These are phyloP conservation scores for Aspergillus panamensis DNA, from an alignment of 495 filamentous ascomycete species.

Conservation along the genomic window DNA sequence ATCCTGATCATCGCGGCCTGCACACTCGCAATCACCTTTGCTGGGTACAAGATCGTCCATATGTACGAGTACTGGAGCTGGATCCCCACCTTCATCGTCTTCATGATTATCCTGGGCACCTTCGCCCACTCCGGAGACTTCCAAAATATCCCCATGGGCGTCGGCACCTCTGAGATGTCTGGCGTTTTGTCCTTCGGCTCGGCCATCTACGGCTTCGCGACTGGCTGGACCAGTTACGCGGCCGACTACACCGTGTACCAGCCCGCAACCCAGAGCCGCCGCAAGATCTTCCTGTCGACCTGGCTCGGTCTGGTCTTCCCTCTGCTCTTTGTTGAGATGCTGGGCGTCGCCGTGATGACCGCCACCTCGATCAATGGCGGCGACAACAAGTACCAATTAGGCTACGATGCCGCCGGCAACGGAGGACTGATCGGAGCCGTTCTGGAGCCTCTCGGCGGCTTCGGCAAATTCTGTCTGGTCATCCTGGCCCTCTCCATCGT, in stretches of 20 bases:
- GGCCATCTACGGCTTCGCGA: constrained; percentile 72
- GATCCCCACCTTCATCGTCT: constrained; percentile 74
- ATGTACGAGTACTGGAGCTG: constrained; percentile 74
- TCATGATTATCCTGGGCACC: constrained; percentile 68
- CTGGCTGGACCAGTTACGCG: constrained; percentile 76
- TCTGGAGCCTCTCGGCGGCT: constrained; percentile 64
- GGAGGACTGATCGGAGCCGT: constrained; percentile 70
- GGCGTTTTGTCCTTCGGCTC: constrained; percentile 68
- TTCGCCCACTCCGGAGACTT: constrained; percentile 77
- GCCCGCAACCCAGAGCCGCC: constrained; percentile 54
- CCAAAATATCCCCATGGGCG: constrained; percentile 59
- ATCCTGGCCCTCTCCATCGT: constrained; percentile 76
- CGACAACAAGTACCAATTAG: constrained; percentile 53
- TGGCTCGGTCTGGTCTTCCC: constrained; percentile 68
- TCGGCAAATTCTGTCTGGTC: constrained; percentile 80
- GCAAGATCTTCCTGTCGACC: constrained; percentile 64
- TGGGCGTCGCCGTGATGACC: constrained; percentile 70
- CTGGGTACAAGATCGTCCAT: constrained; percentile 82
- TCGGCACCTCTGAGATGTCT: constrained; percentile 60
- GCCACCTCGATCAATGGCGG: constrained; percentile 51
- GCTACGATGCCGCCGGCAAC: constrained; percentile 59
- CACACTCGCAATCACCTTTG: constrained; percentile 68
- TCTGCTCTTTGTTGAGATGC: constrained; percentile 73
- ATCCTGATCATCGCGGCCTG: constrained; percentile 72
- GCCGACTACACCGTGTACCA: constrained; percentile 87